These are phyloP conservation scores for Rutstroemia sp. DNA, from an alignment of 2,329 filamentous ascomycete genomes.

Conservation along the genomic window DNA sequence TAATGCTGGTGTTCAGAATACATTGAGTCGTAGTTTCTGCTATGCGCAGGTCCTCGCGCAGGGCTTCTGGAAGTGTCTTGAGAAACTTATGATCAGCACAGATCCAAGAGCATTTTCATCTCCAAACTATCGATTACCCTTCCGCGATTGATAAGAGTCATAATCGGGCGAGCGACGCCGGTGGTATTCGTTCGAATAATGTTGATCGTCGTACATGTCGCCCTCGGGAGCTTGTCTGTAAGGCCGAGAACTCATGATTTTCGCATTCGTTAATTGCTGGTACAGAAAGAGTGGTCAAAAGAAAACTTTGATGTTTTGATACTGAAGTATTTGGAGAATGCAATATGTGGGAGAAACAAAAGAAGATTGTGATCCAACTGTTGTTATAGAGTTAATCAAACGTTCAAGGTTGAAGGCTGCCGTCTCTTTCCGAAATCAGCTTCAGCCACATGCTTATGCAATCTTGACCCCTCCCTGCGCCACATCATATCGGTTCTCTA, in stretches of 20 bases:
- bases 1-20: conserved; percentile 19
- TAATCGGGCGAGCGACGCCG: conserved; percentile 19
- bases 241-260: conserved; percentile 5
- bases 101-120: conserved; percentile 20
- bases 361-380: not conserved
- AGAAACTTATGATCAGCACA: conserved; percentile 30
- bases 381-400: not conserved
- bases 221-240: conserved; percentile 16
- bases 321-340: not conserved
- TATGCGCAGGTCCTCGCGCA: conserved; percentile 20
- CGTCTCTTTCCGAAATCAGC: not conserved
- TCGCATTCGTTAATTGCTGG: not conserved
- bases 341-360: not conserved
- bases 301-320: not conserved
- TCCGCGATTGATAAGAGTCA: conserved; percentile 26
- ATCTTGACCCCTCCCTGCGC: not conserved
- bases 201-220: conserved; percentile 40
- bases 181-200: conserved; percentile 20
- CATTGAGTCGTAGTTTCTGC: conserved; percentile 13
- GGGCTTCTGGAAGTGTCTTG: conserved; percentile 29
- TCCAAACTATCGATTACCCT: conserved; percentile 31
- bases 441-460: not conserved
- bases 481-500: not conserved
- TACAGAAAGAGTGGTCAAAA: not conserved
- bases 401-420: not conserved